Evolutionary conservation across 768 basidiomycete species (phyloP).

Genomic region (Mycena pura): DNA sequence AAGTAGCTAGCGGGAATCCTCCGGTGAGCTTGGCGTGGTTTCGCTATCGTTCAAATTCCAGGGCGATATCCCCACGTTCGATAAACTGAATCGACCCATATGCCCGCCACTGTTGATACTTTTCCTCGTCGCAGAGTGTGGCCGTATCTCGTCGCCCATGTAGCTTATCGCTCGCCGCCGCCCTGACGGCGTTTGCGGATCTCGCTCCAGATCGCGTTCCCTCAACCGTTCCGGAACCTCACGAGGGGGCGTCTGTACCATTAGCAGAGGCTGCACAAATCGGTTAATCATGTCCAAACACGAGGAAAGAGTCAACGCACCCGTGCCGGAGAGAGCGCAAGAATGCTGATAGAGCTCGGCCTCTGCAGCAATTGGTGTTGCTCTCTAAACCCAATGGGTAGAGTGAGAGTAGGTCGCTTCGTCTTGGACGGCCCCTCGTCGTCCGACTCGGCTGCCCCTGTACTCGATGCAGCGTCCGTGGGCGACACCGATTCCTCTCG

Average conservation of each 20-base stretch:
- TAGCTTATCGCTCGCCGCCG: conserved; percentile 50
- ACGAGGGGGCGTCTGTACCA: conserved; percentile 70
- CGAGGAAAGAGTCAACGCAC: conserved; percentile 41
- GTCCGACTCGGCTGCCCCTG: conserved; percentile 31
- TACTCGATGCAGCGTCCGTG: conserved; percentile 34
- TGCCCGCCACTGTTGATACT: conserved; percentile 14
- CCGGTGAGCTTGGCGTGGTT: conserved; percentile 14
- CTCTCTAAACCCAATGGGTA: conserved; percentile 53
- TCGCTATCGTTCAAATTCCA: conserved; percentile 11
- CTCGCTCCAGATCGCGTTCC: conserved; percentile 40
- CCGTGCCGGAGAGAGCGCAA: conserved; percentile 80
- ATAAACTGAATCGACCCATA: conserved; percentile 15
- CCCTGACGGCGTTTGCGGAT: conserved; percentile 36
- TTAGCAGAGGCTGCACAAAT: conserved; percentile 59
- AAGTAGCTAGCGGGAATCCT: conserved; percentile 14
- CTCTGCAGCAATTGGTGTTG: conserved; percentile 56
- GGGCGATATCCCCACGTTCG: conserved; percentile 6
- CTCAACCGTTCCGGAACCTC: conserved; percentile 43
- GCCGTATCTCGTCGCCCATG: conserved; percentile 44
- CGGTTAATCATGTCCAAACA: background rate
- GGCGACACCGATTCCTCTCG: conserved; percentile 41
- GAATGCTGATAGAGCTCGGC: conserved; percentile 63
- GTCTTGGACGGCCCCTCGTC: conserved; percentile 33
- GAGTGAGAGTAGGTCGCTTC: conserved; percentile 43
- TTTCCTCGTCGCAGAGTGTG: conserved; percentile 10